Evolutionary conservation across 1,139 yeast species (phyloP), one percentile per base, ranked within the genome.

Genomic region (Taphrina deformans): DNA sequence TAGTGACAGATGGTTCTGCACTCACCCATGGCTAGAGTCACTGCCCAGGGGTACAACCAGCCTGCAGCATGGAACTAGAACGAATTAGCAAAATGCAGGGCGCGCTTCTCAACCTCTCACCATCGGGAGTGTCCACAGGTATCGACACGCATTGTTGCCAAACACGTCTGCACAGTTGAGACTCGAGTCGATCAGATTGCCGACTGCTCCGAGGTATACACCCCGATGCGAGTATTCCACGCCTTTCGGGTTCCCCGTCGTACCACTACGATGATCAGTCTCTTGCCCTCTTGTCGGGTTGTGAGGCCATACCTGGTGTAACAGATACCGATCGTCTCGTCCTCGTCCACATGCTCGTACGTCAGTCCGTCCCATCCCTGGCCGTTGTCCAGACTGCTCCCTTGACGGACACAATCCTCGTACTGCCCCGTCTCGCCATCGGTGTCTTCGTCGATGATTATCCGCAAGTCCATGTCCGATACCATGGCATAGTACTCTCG

Each of bases 171-270:
- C 74, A 44, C 73, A 68, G 67, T 76, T 76, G 62, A 76, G 72
- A 5, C 73, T 71, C 16, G 76, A 70, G 60, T 76, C 79, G 50
- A 76, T 70, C 53, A 75, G 67, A 60, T 74, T 74, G 59, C 75
- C 75, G 64, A 76, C 55, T 1, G 78, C 71, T 12, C 74, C 75
- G 35, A 76, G 67, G 66, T 76, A 76, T 58, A 73, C 73, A 3
- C 78, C 77, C 5, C 79, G 74, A 67, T 87, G 88, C 7, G 85
- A 80, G 72, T 85, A 80, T 63, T 83, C 85, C 6, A 86, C 92
- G 38, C 90, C 93, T 73, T 87, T 87, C 18, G 93, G 92, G 62
- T 79, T 75, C n/a, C 91, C 91, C 1, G 92, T 86, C 29, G 92
- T 86, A 33, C 93, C 92, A 2, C 89, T 83, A 3, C 95, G 88